Base-by-base conservation (phyloP, 2,329 filamentous ascomycete genomes). In the Plectosphaerella sp. region DNA sequence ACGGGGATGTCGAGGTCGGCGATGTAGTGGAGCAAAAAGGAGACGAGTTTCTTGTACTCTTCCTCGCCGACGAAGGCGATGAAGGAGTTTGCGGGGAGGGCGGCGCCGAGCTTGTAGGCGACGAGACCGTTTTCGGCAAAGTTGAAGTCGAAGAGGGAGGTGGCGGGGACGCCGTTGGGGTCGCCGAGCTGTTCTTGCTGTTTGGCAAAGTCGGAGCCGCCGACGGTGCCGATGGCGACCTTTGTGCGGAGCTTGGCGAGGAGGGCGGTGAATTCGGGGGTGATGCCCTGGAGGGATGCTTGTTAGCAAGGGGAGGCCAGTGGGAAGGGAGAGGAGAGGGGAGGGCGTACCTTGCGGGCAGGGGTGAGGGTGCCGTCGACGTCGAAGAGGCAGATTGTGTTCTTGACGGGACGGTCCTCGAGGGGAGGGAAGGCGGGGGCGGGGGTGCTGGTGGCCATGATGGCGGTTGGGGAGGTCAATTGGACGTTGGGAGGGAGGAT, bases 101-200 rank as follows among this genome's bases (percentile, higher is more conserved):
- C 79, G 68, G 86, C 72, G 63, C 93, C 94, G 64, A 92, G 74
- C 66, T 91, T 91, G 79, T 82, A 96, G 43, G 93, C 94, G 2
- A 89, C 95, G 61, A 99, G 83, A 11, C 94, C 94, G 74, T 99
- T 99, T 77, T 99, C 94, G 54, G 91, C 79, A 76, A 99, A 99
- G 82, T 88, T 94, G 76, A 90, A 99, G 78, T 99, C 94, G 78
- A 99, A 99, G 64, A 97, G 85, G 56, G 83, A 78, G 49, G 86
- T 91, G 56, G 97, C 93, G 61, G 87, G 79, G 25, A 73, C 70
- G 53, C 80, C 74, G 24, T 81, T 69, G 4, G 83, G 67, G 50
- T 63, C 80, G 68, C 91, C 91, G 56, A 97, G 83, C 76, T 97
- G 93, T 73, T 97, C 94, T 73, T 97, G 91, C 74, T 97, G 94